Base-by-base conservation (phyloP, 176 grass and related monocot species). In the Pontederia paniculata region DNA sequence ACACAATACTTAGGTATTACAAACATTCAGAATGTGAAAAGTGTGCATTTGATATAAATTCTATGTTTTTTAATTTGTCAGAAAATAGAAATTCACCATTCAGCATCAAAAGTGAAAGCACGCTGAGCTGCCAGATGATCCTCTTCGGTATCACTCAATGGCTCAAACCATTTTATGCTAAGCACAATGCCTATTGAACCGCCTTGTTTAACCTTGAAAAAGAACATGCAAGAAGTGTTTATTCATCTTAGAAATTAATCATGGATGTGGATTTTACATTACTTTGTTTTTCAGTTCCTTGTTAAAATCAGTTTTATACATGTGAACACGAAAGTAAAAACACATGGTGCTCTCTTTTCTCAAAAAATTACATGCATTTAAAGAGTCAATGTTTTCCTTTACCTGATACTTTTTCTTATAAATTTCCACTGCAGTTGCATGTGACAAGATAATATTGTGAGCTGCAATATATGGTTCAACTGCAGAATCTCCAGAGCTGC, bases 321-420 rank as follows among this genome's bases (percentile, higher is more conserved):
- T 21, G 21, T 22, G 21, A 22, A 22, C 6, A 56, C 5, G 17
- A 12, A 7, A 23, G 11, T 56, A 5, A 55, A 4, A 13, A 5
- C 21, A 23, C 21, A 12, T 23, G 12, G 9, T 12, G 54, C 28
- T 37, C 28, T 37, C 48, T 16, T 13, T 50, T 50, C 10, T 50
- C 8, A 6, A 37, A 37, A 37, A 37, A 5, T 37, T 37, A 37
- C 28, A 37, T 37, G 28, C 28, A 37, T 37, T 5, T 37, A 37
- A 37, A 37, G 28, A 5, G 5, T 37, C 9, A 62, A 1, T 53
- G 12, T 47, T 2, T 5, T 9, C 12, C 22, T 14, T 14, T 65
- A 88, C 85, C 80, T 82, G 87, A 15, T 90, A 90, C 0, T 73
- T 81, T 11, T 55, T 65, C 55, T 44, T 78, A 69, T 90, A 90